Evolutionary conservation across 2,329 filamentous ascomycete genomes (phyloP).

Genomic region (Penicillium concentricum): DNA sequence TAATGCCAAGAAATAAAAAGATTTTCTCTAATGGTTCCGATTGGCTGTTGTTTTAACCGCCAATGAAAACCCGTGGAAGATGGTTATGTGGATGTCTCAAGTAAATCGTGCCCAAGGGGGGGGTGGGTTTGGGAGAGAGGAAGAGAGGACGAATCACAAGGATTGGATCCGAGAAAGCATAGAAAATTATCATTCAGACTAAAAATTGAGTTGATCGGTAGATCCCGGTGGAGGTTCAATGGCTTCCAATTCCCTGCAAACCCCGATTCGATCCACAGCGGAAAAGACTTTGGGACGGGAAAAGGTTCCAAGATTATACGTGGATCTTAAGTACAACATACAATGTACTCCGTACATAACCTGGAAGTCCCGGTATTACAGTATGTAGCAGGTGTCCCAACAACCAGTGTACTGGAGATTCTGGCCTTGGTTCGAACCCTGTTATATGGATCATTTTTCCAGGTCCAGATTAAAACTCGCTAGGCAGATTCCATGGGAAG

Average conservation of each 20-base stretch:
- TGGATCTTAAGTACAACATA: background rate
- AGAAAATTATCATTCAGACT: background rate
- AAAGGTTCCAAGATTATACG: background rate
- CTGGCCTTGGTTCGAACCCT: background rate
- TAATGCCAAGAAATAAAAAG: background rate
- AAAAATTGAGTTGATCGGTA: background rate
- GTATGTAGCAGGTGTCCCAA: background rate
- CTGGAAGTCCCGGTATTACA: too few species aligned
- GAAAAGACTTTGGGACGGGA: background rate
- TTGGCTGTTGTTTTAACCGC: background rate
- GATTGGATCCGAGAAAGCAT: background rate
- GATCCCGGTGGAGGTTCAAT: background rate
- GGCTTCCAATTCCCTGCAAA: background rate
- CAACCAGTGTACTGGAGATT: conserved; percentile 6
- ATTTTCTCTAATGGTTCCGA: background rate
- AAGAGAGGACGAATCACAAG: background rate
- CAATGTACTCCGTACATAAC: too few species aligned
- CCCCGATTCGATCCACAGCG: background rate
- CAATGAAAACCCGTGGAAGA: conserved; percentile 3
- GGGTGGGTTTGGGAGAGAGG: background rate
- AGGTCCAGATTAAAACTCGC: background rate
- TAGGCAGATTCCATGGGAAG: background rate
- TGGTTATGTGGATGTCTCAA: background rate
- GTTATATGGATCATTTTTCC: background rate
- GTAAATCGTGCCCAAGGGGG: background rate